Conservation (phyloP, 176 grass and related monocot species). For the Coix lacrymajobi region DNA sequence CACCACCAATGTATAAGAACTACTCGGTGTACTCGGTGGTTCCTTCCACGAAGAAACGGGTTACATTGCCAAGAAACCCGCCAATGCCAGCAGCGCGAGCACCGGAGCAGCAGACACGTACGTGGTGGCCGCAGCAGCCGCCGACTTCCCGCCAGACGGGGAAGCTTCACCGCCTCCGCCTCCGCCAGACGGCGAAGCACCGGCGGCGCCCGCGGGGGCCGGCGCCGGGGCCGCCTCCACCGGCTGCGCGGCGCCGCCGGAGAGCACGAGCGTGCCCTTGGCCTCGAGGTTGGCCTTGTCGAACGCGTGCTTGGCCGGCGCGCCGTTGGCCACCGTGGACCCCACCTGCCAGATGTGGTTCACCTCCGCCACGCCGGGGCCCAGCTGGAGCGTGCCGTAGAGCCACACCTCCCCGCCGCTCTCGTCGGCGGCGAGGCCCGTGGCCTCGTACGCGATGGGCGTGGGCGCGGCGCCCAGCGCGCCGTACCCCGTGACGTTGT, state of each 20-base stretch:
- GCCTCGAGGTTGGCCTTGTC: conserved; percentile 27
- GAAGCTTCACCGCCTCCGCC: background rate
- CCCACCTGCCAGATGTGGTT: conserved; percentile 89
- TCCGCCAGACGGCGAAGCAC: background rate
- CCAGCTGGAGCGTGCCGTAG: conserved; percentile 58
- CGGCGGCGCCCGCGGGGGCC: background rate
- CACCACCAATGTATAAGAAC: background rate
- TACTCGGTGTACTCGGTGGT: no score
- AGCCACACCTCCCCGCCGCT: conserved; percentile 38
- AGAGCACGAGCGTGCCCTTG: conserved; percentile 29
- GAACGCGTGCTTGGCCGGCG: conserved; percentile 50
- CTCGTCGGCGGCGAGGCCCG: conserved; percentile 42
- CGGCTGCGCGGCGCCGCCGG: conserved; percentile 21
- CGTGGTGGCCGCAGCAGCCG: background rate
- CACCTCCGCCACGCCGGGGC: conserved; percentile 1
- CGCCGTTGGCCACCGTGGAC: conserved; percentile 20
- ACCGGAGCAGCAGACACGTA: background rate
- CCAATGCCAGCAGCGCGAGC: conserved; percentile 10
- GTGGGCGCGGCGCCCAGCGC: background rate
- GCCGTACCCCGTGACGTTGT: conserved; percentile 31
- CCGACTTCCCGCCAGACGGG: conserved; percentile 6
- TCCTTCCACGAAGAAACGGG: no score
- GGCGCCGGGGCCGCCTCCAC: background rate
- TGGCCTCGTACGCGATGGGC: conserved; percentile 32
- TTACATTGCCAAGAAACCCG: conserved; percentile 11